These are phyloP conservation scores for Colletotrichum lupini DNA, from an alignment of 2,329 filamentous ascomycete genomes.

Conservation along the genomic window DNA sequence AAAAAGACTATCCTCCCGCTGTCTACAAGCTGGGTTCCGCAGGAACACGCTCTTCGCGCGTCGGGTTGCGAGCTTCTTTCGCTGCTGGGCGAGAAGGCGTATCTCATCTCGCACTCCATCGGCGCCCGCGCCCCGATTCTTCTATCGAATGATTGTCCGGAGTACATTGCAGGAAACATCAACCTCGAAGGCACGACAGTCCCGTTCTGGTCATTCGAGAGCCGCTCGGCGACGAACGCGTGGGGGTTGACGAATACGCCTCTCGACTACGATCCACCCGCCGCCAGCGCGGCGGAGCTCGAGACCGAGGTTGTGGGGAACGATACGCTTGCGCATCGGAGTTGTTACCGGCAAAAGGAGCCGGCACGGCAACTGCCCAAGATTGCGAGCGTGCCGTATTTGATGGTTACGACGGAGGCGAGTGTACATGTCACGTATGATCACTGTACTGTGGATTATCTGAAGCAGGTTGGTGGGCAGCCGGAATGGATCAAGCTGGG, in stretches of 20 bases:
- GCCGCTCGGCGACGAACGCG: slow-evolving; percentile 37
- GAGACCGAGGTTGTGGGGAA: slow-evolving; percentile 30
- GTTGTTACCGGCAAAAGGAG: slow-evolving; percentile 30
- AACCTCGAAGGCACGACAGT: slow-evolving; percentile 42
- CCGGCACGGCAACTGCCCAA: slow-evolving; percentile 55
- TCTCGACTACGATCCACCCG: slow-evolving; percentile 53
- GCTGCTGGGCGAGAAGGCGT: slow-evolving; percentile 43
- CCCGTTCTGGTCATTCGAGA: slow-evolving; percentile 42
- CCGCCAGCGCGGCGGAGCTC: slow-evolving; percentile 19
- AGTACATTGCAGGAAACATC: slow-evolving; percentile 41
- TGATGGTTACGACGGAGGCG: slow-evolving; percentile 63
- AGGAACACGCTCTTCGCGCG: slow-evolving; percentile 42
- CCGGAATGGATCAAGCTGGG: slow-evolving; percentile 57
- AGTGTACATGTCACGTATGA: slow-evolving; percentile 66
- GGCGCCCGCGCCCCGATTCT: slow-evolving; percentile 37
- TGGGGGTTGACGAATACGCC: slow-evolving; percentile 56
- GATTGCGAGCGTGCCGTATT: slow-evolving; percentile 57
- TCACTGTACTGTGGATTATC: slow-evolving; percentile 62
- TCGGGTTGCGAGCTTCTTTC: slow-evolving; percentile 44
- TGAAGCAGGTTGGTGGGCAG: slow-evolving; percentile 62
- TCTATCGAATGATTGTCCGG: slow-evolving; percentile 42
- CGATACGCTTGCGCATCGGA: slow-evolving; percentile 12
- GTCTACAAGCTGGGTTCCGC: slow-evolving; percentile 41
- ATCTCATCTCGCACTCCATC: slow-evolving; percentile 46
- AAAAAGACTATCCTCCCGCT: slow-evolving; percentile 42